A percentile compares a stretch with the other conserved stretches of the same genome.
Evolutionary conservation across 371 early-diverging fungal species (phyloP).

Genomic region (Syncephalastrum contaminatum): DNA sequence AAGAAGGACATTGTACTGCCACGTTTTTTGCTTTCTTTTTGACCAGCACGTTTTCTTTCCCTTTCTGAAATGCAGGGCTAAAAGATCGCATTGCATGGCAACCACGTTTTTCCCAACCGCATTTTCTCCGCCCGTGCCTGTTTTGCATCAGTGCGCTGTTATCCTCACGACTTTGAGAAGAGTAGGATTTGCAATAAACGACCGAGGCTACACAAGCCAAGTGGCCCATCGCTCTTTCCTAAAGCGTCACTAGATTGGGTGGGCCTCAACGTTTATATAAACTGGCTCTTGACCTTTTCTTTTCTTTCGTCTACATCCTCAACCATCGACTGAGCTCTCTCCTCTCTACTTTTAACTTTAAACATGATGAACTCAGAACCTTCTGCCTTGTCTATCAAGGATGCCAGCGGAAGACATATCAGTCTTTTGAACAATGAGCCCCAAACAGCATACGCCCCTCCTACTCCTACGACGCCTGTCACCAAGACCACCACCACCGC

Average conservation of each 20-base stretch:
- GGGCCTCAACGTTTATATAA: conserved; percentile 7
- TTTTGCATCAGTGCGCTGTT: conserved; percentile 23
- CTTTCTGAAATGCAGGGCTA: conserved; percentile 19
- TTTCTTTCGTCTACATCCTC: conserved; percentile 8
- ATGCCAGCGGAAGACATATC: conserved; percentile 41
- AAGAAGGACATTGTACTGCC: conserved; percentile 1
- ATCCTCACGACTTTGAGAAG: conserved; percentile 12
- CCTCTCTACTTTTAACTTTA: conserved; percentile 2
- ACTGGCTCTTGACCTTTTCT: conserved; percentile 9
- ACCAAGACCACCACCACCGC: conserved; percentile 5
- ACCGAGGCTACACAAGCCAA: conserved; percentile 9
- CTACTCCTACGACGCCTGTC: conserved; percentile 1
- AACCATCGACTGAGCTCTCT: conserved; percentile 3
- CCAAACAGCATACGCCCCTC: neutral
- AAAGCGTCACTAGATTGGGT: conserved; percentile 5
- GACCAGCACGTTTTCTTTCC: conserved; percentile 17
- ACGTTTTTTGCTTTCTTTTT: conserved; percentile 15
- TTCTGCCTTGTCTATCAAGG: conserved; percentile 23
- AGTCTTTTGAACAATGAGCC: conserved; percentile 37
- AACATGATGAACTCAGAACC: conserved; percentile 10
- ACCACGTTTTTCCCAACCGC: conserved; percentile 22
- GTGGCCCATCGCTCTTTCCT: conserved; percentile 6
- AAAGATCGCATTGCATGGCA: conserved; percentile 13
- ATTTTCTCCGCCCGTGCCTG: conserved; percentile 14
- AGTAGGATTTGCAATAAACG: conserved; percentile 11